Evolutionary conservation across 2,329 filamentous ascomycete genomes (phyloP).

Genomic region (Arthrinium phaeospermum): DNA sequence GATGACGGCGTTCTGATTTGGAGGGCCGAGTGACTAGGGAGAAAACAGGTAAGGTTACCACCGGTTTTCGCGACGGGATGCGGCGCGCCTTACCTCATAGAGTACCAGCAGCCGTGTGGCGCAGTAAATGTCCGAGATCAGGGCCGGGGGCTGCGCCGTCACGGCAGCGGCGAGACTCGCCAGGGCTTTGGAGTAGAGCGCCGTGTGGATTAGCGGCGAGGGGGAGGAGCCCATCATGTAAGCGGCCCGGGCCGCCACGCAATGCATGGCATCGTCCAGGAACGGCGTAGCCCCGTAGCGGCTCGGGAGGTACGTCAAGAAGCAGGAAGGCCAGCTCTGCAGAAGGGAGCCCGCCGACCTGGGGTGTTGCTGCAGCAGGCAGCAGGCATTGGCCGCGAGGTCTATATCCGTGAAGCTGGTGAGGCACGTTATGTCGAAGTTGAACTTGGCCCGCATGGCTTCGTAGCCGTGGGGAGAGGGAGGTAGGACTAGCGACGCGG

Average conservation of each 20-base stretch:
- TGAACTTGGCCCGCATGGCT: not conserved
- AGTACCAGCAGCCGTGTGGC: not conserved
- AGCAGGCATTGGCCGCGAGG: not conserved
- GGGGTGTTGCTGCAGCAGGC: not conserved
- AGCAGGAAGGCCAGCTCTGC: not conserved
- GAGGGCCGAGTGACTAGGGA: not conserved
- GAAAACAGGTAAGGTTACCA: not conserved
- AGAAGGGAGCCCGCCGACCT: not conserved
- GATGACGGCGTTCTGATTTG: not conserved
- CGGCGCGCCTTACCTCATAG: not conserved
- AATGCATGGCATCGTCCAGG: constrained; percentile 6
- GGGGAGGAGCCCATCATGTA: not conserved
- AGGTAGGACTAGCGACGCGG: not conserved
- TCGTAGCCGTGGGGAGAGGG: not conserved
- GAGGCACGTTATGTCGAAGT: constrained; percentile 4
- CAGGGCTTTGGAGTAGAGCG: not conserved
- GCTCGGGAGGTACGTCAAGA: not conserved
- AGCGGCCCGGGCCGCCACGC: not conserved
- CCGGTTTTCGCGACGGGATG: too few species aligned
- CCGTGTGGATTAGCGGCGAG: not conserved
- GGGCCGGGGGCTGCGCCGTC: not conserved
- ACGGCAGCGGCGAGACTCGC: not conserved
- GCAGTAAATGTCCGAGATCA: not conserved
- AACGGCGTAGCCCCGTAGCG: not conserved
- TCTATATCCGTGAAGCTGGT: not conserved